These are phyloP conservation scores for Penicillium sp. DNA, from an alignment of 2,329 filamentous ascomycete genomes.

Conservation along the genomic window DNA sequence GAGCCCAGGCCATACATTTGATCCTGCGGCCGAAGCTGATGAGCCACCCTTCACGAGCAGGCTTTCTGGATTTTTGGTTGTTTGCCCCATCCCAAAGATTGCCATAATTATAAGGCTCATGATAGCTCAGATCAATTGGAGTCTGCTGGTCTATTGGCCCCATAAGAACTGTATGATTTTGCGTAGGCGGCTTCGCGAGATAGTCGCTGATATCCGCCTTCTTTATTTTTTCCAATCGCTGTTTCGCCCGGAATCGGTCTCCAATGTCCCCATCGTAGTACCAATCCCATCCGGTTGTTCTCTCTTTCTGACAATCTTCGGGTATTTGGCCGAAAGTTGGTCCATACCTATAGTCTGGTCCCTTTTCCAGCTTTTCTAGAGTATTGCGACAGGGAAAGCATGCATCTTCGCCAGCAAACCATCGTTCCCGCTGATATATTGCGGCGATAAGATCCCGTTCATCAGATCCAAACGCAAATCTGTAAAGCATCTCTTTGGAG, in stretches of 20 bases:
- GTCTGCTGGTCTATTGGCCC: constrained; percentile 54
- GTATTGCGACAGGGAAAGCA: constrained; percentile 55
- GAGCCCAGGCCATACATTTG: constrained; percentile 55
- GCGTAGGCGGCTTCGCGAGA: constrained; percentile 38
- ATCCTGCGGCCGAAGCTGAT: constrained; percentile 60
- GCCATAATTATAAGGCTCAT: constrained; percentile 50
- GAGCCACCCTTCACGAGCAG: constrained; percentile 55
- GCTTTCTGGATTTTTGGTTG: constrained; percentile 14
- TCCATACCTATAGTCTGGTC: constrained; percentile 44
- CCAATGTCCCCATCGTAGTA: constrained; percentile 51
- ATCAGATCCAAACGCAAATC: constrained; percentile 56
- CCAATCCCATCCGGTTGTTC: constrained; percentile 57
- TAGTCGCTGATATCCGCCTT: constrained; percentile 48
- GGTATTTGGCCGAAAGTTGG: constrained; percentile 49
- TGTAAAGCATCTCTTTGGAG: constrained; percentile 51
- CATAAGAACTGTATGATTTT: constrained; percentile 53
- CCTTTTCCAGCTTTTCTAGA: constrained; percentile 32
- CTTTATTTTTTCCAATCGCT: constrained; percentile 42
- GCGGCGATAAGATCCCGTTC: constrained; percentile 54
- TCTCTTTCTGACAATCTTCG: constrained; percentile 49
- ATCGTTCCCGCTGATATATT: constrained; percentile 54
- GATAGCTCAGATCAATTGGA: constrained; percentile 46
- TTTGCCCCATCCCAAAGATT: constrained; percentile 44
- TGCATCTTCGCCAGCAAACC: constrained; percentile 51
- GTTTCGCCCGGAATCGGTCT: constrained; percentile 47